Conservation (phyloP, 2,329 filamentous ascomycete species). For the Xylaria multiplex region DNA sequence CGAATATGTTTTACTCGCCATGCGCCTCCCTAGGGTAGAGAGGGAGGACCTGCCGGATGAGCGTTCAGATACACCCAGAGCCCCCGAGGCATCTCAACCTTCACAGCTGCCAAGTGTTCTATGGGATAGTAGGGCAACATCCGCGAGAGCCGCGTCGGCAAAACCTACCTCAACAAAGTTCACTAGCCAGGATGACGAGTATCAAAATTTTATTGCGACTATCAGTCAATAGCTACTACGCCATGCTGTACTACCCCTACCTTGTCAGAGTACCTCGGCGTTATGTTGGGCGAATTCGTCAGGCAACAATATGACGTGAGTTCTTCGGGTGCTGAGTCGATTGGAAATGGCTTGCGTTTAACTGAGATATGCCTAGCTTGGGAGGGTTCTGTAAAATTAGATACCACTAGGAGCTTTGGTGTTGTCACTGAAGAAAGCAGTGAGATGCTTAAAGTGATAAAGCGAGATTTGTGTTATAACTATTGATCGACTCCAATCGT, state of each 20-base stretch:
- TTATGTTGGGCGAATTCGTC: not conserved
- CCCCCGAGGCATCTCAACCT: constrained; percentile 39
- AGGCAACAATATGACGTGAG: not conserved
- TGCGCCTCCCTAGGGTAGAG: constrained; percentile 67
- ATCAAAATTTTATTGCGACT: constrained; percentile 57
- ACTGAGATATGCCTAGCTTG: not conserved
- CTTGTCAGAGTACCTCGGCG: not conserved
- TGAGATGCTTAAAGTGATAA: constrained; percentile 3
- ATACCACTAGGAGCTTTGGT: constrained; percentile 31
- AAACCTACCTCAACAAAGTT: constrained; percentile 45
- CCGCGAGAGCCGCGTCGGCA: constrained; percentile 31
- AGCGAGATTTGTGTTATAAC: constrained; percentile 4
- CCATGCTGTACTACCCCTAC: not conserved
- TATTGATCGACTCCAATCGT: not conserved
- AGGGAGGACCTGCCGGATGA: constrained; percentile 50
- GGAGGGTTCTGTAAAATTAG: constrained; percentile 20
- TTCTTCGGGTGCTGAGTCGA: not conserved
- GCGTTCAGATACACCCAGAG: constrained; percentile 44
- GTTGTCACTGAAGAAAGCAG: constrained; percentile 28
- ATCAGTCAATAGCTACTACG: constrained; percentile 47
- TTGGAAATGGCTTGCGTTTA: not conserved
- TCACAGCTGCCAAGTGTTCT: constrained; percentile 46
- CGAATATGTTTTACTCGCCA: constrained; percentile 73
- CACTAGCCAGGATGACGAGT: constrained; percentile 57
- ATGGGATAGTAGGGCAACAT: constrained; percentile 49